phyloP scores from a whole-genome alignment of 1,284 basidiomycete genomes.

The Rhodotorula sp. region DNA sequence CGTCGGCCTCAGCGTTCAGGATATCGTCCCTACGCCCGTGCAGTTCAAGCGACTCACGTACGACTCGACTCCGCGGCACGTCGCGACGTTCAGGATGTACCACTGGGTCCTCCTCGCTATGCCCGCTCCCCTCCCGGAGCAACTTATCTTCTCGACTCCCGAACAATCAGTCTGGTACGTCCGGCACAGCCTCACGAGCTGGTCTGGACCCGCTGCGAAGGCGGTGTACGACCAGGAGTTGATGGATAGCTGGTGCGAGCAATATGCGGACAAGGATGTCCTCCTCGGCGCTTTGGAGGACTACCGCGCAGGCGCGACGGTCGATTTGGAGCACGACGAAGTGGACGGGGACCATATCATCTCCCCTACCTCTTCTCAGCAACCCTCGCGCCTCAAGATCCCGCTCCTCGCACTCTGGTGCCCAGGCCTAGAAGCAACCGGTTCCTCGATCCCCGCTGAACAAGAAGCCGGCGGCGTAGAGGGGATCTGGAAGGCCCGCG shows the following conservation, averaged over 20 bases:
- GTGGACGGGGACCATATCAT: not conserved
- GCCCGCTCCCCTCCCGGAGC: constrained; percentile 45
- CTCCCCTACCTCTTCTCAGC: not conserved
- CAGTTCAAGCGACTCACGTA: constrained; percentile 43
- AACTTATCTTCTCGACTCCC: constrained; percentile 32
- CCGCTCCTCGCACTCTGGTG: constrained; percentile 10
- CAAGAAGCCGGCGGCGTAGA: not conserved
- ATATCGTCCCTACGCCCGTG: constrained; percentile 44
- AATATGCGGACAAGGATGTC: not conserved
- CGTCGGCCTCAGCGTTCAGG: constrained; percentile 41
- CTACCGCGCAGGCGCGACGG: constrained; percentile 13
- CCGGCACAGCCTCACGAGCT: constrained; percentile 35
- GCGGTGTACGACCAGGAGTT: constrained; percentile 1
- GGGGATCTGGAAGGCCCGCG: constrained; percentile 1
- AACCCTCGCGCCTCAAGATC: not conserved
- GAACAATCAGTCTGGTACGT: constrained; percentile 32
- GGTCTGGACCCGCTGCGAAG: constrained; percentile 31
- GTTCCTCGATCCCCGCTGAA: not conserved
- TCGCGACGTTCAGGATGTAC: constrained; percentile 29
- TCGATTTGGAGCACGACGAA: constrained; percentile 14
- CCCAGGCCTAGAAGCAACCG: not conserved
- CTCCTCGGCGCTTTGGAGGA: constrained; percentile 9
- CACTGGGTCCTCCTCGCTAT: constrained; percentile 44
- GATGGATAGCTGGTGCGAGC: not conserved
- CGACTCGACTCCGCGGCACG: constrained; percentile 33